phyloP scores from a whole-genome alignment of 2,329 filamentous ascomycete species.

The Cladophialophora yegresii region DNA sequence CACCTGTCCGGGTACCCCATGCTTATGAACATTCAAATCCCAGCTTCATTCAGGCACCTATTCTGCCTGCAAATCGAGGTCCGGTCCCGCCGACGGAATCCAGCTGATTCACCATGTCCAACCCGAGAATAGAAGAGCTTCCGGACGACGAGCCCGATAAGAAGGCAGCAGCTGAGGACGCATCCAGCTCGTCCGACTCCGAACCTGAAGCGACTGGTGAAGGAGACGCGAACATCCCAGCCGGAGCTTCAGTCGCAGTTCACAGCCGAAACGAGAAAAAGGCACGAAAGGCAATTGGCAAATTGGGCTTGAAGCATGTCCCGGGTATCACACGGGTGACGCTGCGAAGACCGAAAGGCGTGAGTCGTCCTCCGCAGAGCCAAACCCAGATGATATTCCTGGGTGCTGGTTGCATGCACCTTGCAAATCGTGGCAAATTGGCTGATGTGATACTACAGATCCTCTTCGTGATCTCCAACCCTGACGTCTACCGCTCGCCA shows the following conservation, averaged over 20 bases:
- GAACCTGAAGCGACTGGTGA: constrained; percentile 46
- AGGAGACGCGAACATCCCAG: constrained; percentile 66
- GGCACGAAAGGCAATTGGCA: constrained; percentile 98
- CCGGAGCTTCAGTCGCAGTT: constrained; percentile 83
- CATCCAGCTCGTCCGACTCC: constrained; percentile 54
- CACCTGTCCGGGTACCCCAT: background rate
- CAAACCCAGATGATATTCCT: background rate
- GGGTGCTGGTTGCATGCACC: background rate
- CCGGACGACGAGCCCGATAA: constrained; percentile 81
- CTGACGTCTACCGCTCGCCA: constrained; percentile 98
- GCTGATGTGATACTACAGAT: constrained; percentile 61
- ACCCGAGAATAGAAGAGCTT: constrained; percentile 96
- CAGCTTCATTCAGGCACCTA: background rate
- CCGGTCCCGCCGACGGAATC: background rate
- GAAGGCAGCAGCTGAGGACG: constrained; percentile 78
- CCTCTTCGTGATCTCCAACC: constrained; percentile 99
- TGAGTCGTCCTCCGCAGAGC: constrained; percentile 57
- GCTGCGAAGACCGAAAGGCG: constrained; percentile 97
- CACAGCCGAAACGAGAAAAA: constrained; percentile 99
- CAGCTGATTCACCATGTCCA: constrained; percentile 69
- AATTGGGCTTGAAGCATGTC: constrained; percentile 94
- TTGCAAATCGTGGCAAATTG: background rate
- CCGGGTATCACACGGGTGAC: constrained; percentile 98
- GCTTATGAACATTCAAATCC: background rate
- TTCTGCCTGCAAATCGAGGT: background rate